These are phyloP conservation scores for Citrus reticulata DNA, from an alignment of 345 rosid genomes.

Conservation along the genomic window DNA sequence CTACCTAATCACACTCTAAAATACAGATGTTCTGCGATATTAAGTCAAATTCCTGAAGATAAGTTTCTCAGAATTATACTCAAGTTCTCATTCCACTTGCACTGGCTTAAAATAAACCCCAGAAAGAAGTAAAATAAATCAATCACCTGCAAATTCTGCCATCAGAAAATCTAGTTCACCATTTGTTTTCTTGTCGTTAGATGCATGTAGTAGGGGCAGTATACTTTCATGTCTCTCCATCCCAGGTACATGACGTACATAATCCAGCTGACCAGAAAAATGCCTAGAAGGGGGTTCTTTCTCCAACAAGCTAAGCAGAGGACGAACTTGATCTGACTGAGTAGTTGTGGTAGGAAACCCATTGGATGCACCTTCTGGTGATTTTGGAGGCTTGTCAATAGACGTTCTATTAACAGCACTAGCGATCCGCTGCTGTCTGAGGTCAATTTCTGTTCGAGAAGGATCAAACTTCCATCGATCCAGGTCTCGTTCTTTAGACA, in stretches of 20 bases:
- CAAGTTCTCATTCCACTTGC: neutral
- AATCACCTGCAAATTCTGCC: constrained; percentile 94
- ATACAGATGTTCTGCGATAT: neutral
- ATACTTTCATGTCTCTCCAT: constrained; percentile 90
- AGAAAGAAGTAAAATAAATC: neutral
- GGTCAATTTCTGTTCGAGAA: constrained; percentile 50
- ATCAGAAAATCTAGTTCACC: constrained; percentile 91
- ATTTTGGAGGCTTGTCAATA: constrained; percentile 68
- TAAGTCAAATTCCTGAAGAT: neutral
- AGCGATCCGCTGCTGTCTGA: constrained; percentile 45
- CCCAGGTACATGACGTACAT: constrained; percentile 76
- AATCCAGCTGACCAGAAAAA: constrained; percentile 88
- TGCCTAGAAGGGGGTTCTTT: constrained; percentile 92
- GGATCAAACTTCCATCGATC: constrained; percentile 46
- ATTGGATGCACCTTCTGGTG: constrained; percentile 57
- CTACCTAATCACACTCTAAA: neutral
- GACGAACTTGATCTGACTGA: constrained; percentile 86
- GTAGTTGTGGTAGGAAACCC: constrained; percentile 46
- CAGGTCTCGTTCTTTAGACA: constrained; percentile 38
- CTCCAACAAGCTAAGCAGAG: constrained; percentile 95
- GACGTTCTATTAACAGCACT: constrained; percentile 57
- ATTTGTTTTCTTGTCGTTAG: constrained; percentile 79
- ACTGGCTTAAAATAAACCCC: neutral
- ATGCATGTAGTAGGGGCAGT: constrained; percentile 80
- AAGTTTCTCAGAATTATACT: neutral